Evolutionary conservation across 2,329 filamentous ascomycete species (phyloP), one percentile per base, ranked within the genome.

Genomic region (Fusarium decemcellulare): DNA sequence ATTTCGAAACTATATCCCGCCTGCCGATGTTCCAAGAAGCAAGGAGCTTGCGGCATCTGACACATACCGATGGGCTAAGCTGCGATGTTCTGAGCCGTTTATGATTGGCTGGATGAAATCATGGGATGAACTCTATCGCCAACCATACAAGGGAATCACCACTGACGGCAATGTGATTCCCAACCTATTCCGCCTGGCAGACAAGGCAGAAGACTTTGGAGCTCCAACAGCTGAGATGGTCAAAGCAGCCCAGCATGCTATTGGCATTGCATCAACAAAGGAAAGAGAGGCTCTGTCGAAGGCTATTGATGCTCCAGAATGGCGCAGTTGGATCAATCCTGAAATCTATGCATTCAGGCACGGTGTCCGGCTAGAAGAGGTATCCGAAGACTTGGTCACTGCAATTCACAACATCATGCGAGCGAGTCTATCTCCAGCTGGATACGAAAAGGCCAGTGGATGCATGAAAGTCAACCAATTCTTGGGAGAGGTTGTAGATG

Each of bases 381-480:
- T 81, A 0, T 42, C 77, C 2, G 63, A 81, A 0, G 48, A 80
- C 1, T 76, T 86, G 27, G 83, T 86, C 4, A 76, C 81, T 29
- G 79, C 85, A 30, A 84, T 90, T 4, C 81, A 92, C 36, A 74
- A 75, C 5, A 79, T 93, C 2, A 80, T 93, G 9, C 73, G 84
- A 58, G 77, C 83, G 1, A 88, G 89, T 0, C 82, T 93, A 1
- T 92, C 90, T 0, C 85, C 88, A 0, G 88, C 91, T 74, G 91
- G 92, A 29, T 94, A 93, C 79, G 79, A 84, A 34, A 93, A 93
- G 74, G 91, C 91, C 15, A 63, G 90, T 16, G 84, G 82, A 1
- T 90, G 90, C 5, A 93, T 92, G 90, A 88, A 88, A 68, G 88
- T 92, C 78, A 93, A 93, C 77, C 88, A 90, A 67, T 93, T 93